Evolutionary conservation across 345 rosid genomes (phyloP).

Genomic region (Eucalyptus viminalis): DNA sequence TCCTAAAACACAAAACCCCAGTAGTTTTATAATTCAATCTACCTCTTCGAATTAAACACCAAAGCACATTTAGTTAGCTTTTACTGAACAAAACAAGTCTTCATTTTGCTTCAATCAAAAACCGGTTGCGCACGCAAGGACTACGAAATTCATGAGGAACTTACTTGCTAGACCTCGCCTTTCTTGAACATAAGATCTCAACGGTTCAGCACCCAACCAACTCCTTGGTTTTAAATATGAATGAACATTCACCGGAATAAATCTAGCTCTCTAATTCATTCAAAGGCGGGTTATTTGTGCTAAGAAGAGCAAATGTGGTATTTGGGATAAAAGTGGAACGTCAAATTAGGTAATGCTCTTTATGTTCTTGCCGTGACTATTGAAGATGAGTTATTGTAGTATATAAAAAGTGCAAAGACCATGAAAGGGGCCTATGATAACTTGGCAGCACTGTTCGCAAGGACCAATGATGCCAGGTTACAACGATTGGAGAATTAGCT

Average conservation of each 20-base stretch:
- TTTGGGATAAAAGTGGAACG: no score
- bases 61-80: not conserved
- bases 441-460: accelerated
- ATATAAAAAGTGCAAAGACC: no score
- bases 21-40: not conserved
- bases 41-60: not conserved
- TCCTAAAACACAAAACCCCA: not conserved
- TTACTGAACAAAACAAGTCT: not conserved
- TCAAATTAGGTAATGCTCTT: no score
- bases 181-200: not conserved
- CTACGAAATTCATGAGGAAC: not conserved
- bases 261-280: not conserved
- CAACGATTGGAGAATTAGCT: no score
- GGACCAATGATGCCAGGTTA: no score
- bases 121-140: not conserved
- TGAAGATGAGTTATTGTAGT: no score
- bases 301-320: not conserved
- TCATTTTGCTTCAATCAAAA: not conserved
- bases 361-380: no score
- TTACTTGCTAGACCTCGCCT: not conserved
- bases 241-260: not conserved
- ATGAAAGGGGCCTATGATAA: no score
- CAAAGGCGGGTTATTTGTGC: not conserved
- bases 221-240: not conserved
- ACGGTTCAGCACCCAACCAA: not conserved